Evolutionary conservation across 192 early-diverging fungal species (phyloP).

Genomic region (Glomus cerebriforme): DNA sequence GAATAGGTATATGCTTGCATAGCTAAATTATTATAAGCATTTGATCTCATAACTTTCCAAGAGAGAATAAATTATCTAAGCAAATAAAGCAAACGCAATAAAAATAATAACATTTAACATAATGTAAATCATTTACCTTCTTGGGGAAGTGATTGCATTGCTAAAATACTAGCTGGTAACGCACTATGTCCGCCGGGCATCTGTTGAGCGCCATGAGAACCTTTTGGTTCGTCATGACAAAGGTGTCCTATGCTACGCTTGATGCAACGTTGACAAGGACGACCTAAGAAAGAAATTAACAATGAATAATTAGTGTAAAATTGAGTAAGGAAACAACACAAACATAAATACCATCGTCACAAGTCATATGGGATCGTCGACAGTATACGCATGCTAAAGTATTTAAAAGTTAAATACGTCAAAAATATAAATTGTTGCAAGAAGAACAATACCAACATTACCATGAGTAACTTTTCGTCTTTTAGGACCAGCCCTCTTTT

Average conservation of each 20-base stretch:
- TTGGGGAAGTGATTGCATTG: conserved; percentile 8
- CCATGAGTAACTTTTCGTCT: conserved; percentile 67
- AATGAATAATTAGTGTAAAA: background rate
- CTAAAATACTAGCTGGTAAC: conserved; percentile 1
- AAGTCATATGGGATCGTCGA: conserved; percentile 95
- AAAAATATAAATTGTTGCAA: background rate
- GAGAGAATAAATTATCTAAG: background rate
- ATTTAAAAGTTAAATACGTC: background rate
- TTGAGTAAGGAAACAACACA: background rate
- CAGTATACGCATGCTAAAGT: conserved; percentile 88
- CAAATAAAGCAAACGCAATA: background rate
- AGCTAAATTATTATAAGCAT: conserved; percentile 4
- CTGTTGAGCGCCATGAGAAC: conserved; percentile 34
- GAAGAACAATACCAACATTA: conserved; percentile 38
- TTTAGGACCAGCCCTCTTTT: conserved; percentile 62
- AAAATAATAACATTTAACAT: background rate
- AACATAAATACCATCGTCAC: conserved; percentile 66
- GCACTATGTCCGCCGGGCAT: background rate
- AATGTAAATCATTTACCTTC: conserved; percentile 7
- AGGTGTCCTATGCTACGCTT: conserved; percentile 93
- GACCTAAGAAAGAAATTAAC: conserved; percentile 46
- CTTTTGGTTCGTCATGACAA: conserved; percentile 85
- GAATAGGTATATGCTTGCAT: conserved; percentile 16
- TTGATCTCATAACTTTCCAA: conserved; percentile 1
- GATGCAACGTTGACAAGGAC: conserved; percentile 94